Base-by-base conservation (phyloP, 768 basidiomycete genomes). In the Tylopilus sp. region DNA sequence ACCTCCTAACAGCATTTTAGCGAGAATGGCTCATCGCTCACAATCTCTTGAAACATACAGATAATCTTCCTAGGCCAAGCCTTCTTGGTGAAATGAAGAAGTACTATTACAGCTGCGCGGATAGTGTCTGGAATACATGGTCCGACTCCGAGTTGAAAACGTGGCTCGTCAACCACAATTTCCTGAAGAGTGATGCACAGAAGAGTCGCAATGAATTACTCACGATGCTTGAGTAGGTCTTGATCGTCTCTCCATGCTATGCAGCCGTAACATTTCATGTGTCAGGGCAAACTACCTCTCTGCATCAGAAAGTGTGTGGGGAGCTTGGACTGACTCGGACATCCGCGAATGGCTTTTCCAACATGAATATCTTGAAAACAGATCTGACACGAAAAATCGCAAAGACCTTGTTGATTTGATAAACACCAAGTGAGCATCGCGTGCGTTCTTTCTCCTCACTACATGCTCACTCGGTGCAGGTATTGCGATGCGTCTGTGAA, bases 1-100 rank as follows among this genome's bases (percentile, higher is more conserved):
- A 1, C n/a, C 11, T 61, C 21, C 36, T 58, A 5, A 62, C 44
- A 6, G 13, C 6, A 14, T 19, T 52, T 10, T 54, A 91, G 89
- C 84, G 85, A 51, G 75, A 86, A 52, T 98, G 95, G 94, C 86
- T 97, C 42, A 73, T 90, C 14, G 71, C 79, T 10, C 92, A 93
- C 67, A 81, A 85, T 53, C 71, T 97, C 58, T 74, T 93, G 61
- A 78, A 86, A 63, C 70, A 84, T 62, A 67, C 79, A 17, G 67
- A 79, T n/a, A 81, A 84, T 54, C 51, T 71, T 72, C 46, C 79
- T 29, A 55, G 84, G 38, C 78, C 83, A 45, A 75, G 78, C 49
- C 79, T 94, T 30, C 58, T 82, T 34, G 76, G 74, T 17, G 68
- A 84, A 45, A 91, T 97, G 89, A 75, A 83, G 53, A 73, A 76